phyloP scores from a whole-genome alignment of 106 monocot species.

The Cymbidium sinense region DNA sequence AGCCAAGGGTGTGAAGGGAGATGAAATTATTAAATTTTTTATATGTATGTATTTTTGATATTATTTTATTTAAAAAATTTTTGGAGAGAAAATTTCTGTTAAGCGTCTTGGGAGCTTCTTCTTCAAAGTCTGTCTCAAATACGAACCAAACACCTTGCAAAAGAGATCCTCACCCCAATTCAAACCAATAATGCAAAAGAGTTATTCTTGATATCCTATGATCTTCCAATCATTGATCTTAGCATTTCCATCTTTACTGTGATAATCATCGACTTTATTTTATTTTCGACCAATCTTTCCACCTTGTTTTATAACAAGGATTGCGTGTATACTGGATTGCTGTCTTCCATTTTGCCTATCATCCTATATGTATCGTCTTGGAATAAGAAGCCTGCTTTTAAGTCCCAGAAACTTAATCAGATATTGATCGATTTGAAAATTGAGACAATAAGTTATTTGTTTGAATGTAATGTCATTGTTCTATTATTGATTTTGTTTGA shows the following conservation, averaged over 20 bases:
- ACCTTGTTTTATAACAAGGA: background rate
- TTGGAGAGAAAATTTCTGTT: conserved; percentile 76
- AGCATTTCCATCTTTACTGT: background rate
- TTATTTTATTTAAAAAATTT: conserved; percentile 2
- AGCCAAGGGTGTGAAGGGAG: too few relatives aligned
- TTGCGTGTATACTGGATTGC: too few relatives aligned
- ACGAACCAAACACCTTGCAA: conserved; percentile 41
- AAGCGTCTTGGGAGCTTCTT: conserved; percentile 40
- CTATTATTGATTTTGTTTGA: too few relatives aligned
- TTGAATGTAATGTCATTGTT: too few relatives aligned
- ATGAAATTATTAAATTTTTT: too few relatives aligned
- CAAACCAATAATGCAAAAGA: conserved; percentile 12
- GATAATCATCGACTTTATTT: background rate
- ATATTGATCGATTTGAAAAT: too few relatives aligned
- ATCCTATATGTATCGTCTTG: background rate
- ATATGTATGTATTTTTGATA: too few relatives aligned
- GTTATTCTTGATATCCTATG: conserved; percentile 26
- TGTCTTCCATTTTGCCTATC: background rate
- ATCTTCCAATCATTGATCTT: background rate
- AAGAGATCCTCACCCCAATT: conserved; percentile 31
- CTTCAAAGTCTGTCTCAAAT: conserved; percentile 20
- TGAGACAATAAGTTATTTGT: too few relatives aligned
- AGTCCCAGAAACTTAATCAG: too few relatives aligned
- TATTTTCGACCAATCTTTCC: background rate
- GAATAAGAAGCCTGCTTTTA: too few relatives aligned